Percentiles rank a stretch among this genome's conserved stretches.
phyloP scores from a whole-genome alignment of 73 alveolate genomes.

The Paramecium caudatum region DNA sequence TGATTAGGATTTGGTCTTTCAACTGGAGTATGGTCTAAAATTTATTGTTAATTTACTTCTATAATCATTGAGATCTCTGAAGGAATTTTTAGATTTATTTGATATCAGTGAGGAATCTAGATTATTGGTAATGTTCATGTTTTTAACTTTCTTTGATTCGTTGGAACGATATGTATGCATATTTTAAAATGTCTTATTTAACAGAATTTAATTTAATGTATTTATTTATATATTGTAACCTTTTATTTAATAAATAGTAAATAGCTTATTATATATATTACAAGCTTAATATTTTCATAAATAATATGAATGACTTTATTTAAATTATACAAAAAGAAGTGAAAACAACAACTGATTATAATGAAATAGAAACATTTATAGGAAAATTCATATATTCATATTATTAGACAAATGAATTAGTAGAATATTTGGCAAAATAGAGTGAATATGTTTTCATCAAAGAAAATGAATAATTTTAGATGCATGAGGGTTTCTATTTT shows the following conservation, averaged over 20 bases:
- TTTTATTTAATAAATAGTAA: no score
- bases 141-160: background rate
- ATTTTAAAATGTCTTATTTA: background rate
- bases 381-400: constrained; percentile 14
- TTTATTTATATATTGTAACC: background rate
- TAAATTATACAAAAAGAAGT: constrained; percentile 5
- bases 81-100: constrained; percentile 50
- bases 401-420: constrained; percentile 31
- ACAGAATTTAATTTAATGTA: background rate
- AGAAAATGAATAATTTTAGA: background rate
- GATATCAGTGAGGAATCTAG: background rate
- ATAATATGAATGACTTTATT: constrained; percentile 36
- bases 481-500: background rate
- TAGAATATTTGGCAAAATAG: background rate
- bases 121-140: background rate
- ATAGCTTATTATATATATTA: no score
- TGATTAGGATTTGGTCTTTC: background rate
- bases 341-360: background rate
- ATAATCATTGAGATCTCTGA: constrained; percentile 2
- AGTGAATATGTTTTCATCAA: background rate
- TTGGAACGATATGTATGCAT: constrained; percentile 16
- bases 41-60: background rate
- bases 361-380: constrained; percentile 15
- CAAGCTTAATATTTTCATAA: no score
- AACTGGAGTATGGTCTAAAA: constrained; percentile 30